A percentile compares a stretch with the other conserved stretches of the same genome.
Evolutionary conservation across 2,329 filamentous ascomycete species (phyloP).

Genomic region (Zymoseptoria tritici): DNA sequence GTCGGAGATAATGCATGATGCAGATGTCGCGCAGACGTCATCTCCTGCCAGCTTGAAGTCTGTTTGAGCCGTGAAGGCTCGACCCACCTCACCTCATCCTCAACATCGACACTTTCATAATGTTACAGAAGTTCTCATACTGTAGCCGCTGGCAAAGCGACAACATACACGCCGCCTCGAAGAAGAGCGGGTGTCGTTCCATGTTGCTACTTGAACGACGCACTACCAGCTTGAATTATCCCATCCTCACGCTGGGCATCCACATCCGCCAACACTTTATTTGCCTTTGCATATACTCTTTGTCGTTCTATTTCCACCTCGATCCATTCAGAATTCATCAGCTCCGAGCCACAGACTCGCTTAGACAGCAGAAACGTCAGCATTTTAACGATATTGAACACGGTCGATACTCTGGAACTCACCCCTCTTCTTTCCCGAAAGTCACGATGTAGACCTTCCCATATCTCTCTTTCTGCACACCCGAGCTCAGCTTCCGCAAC

Average conservation of each 20-base stretch:
- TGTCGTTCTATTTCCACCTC: neutral
- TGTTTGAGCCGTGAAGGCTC: too few species aligned
- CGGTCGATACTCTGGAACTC: neutral
- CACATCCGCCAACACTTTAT: neutral
- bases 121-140: too few species aligned
- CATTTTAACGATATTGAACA: neutral
- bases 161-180: too few species aligned
- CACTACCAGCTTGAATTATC: too few species aligned
- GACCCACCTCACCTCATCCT: too few species aligned
- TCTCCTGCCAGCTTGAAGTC: neutral
- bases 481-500: constrained; percentile 1
- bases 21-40: neutral
- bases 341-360: neutral
- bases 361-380: neutral
- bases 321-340: neutral
- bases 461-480: constrained; percentile 33
- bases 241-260: neutral
- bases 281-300: neutral
- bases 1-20: neutral
- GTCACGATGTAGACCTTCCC: constrained; percentile 32
- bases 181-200: too few species aligned
- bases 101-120: too few species aligned
- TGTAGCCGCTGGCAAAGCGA: too few species aligned
- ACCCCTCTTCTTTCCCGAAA: constrained; percentile 22
- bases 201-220: too few species aligned